phyloP scores from a whole-genome alignment of 257 asterid species.

The Penstemon davidsonii region DNA sequence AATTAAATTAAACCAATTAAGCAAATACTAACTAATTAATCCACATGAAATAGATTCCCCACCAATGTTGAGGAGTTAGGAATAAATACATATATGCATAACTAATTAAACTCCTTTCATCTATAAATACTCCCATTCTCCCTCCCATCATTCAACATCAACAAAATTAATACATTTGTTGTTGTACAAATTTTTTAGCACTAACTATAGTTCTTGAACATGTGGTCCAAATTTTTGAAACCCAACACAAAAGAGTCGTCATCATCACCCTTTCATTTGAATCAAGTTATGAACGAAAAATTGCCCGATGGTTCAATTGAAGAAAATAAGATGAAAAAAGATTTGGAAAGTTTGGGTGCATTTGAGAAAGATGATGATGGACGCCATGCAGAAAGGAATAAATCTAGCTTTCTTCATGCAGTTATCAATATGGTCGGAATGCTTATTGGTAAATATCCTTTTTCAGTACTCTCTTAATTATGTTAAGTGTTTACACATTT shows the following conservation, averaged over 20 bases:
- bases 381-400: constrained; percentile 23
- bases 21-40: background rate
- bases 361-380: constrained; percentile 21
- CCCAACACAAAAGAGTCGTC: constrained; percentile 23
- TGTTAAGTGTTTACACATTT: background rate
- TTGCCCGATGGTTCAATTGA: background rate
- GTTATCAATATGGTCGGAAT: constrained; percentile 78
- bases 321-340: constrained; percentile 27
- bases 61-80: no score
- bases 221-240: constrained; percentile 36
- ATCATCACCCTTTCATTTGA: constrained; percentile 14
- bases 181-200: background rate
- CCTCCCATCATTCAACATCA: background rate
- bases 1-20: constrained; percentile 3
- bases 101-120: no score
- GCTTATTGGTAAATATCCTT: constrained; percentile 52
- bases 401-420: constrained; percentile 56
- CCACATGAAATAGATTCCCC: no score
- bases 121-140: no score
- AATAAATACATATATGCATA: no score
- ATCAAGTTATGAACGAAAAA: constrained; percentile 11
- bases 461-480: no score
- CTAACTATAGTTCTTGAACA: constrained; percentile 10
- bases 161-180: background rate
- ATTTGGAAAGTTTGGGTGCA: constrained; percentile 43